phyloP scores from a whole-genome alignment of 2,329 filamentous ascomycete genomes.

The Penicillium oxalicum region DNA sequence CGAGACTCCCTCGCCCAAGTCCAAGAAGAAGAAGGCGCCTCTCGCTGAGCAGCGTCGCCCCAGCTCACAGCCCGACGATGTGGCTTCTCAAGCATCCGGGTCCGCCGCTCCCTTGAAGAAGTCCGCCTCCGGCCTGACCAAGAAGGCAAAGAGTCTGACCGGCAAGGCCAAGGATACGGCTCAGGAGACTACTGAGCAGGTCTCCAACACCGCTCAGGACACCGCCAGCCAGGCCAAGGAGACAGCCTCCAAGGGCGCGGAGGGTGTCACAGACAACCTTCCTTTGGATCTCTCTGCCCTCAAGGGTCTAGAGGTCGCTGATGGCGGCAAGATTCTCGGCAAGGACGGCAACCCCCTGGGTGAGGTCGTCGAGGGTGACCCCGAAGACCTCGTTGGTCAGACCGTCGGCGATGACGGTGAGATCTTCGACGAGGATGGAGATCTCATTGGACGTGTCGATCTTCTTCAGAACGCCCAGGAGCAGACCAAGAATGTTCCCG shows the following conservation, averaged over 20 bases:
- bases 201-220: background rate
- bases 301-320: constrained; percentile 36
- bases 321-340: constrained; percentile 35
- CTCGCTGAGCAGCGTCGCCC: constrained; percentile 23
- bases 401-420: constrained; percentile 35
- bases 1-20: constrained; percentile 20
- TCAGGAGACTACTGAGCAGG: too few relatives aligned
- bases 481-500: constrained; percentile 17
- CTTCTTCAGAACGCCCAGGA: constrained; percentile 20
- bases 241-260: constrained; percentile 2
- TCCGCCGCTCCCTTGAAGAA: constrained; percentile 18
- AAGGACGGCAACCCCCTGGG: constrained; percentile 33
- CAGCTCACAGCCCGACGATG: constrained; percentile 18
- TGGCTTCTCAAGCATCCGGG: constrained; percentile 24
- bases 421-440: constrained; percentile 29
- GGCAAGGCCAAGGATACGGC: constrained; percentile 14
- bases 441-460: constrained; percentile 36
- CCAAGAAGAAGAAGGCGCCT: constrained; percentile 13
- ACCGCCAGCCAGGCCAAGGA: constrained; percentile 21
- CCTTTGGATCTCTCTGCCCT: constrained; percentile 31
- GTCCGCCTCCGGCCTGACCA: constrained; percentile 11
- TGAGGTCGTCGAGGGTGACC: constrained; percentile 37
- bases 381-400: constrained; percentile 38
- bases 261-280: constrained; percentile 7
- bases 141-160: constrained; percentile 15